Evolutionary conservation across 805 yeast genomes (phyloP), one percentile per base, ranked within the genome.

Genomic region (Saturnispora sekii): DNA sequence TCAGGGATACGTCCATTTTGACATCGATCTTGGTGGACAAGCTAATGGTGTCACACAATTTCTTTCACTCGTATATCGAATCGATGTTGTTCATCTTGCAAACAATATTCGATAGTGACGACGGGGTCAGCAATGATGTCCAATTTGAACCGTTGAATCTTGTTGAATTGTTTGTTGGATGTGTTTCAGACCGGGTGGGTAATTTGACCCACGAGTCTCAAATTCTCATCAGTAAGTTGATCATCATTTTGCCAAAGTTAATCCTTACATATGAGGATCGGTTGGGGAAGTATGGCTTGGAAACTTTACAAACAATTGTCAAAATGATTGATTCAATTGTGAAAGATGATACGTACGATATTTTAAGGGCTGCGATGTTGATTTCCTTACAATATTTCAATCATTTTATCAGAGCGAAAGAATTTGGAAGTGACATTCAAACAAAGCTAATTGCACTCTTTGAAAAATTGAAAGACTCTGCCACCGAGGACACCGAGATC

Each of bases 401-500:
- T 35, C 56, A 59, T 17, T 55, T 55, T 30, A 50, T 53, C 10
- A 46, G 50, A 29, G 47, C 59, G 62, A 67, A 39, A 73, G 41
- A 54, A 33, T 56, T 64, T 48, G 52, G 46, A 36, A 11, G 26
- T 8, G 55, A 52, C 2, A 56, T 59, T 33, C 69, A 65, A 44
- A 35, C 38, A 12, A 44, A 47, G 12, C 45, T 65, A 26, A 46
- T 74, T 32, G 38, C 51, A 1, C 50, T 76, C 0, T 69, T 79
- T 10, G 55, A 59, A 3, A 59, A 70, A 2, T 60, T 90, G 9
- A 56, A 73, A 3, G 73, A 70, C 1, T 81, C 76, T 1, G 74
- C 93, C 0, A 84, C 79, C 38, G 96, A 86, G 38, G 97, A 89
- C 54, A 74, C 95, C 0, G 77, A 84, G 32, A 75, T 88, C 1